Base-by-base conservation (phyloP, 2,329 filamentous ascomycete species). In the Colletotrichum eleusines region DNA sequence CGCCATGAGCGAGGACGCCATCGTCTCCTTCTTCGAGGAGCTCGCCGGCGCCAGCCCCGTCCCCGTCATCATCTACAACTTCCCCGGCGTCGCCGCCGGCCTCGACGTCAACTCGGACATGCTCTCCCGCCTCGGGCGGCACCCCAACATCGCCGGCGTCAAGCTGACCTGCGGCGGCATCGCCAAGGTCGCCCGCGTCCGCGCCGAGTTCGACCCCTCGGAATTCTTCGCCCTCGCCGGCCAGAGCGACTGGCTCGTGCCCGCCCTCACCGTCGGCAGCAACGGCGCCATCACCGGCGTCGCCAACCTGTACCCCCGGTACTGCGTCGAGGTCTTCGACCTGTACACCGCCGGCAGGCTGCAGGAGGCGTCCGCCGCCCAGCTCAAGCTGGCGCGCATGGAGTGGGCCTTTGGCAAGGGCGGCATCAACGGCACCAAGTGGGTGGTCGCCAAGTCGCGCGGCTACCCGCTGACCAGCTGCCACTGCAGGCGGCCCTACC, bases 161-260 rank as follows among this genome's bases (percentile, higher is more conserved):
- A 93, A 93, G 82, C 81, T 93, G 66, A 93, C 91, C 2, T 93
- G 91, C 76, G 91, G 91, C n/a, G 90, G 89, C 74, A 92, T 92
- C 40, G 91, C 90, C 69, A 94, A 94, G 80, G 86, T 94, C 59
- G 88, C 89, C 5, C 84, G 91, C 11, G 84, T 94, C 5, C 77
- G 80, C 8, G 83, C 82, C 20, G 78, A 82, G 72, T 81, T 92
- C 69, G 78, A 84, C 0, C 79, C 85, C 0, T 83, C 87, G 2
- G 78, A 84, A 14, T 94, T 94, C 76, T 87, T 90, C 1, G 87
- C 89, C 0, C 94, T 89, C 75, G 91, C 91, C 0, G 92, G 92
- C 0, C 91, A 94, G 80, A 89, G 88, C 2, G 92, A 94, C 76
- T 94, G 92, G 78, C 79, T 94, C 31, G 81, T 92, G 59, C 88